phyloP scores from a whole-genome alignment of 2,329 filamentous ascomycete species.

The Fusarium dlaminii region DNA sequence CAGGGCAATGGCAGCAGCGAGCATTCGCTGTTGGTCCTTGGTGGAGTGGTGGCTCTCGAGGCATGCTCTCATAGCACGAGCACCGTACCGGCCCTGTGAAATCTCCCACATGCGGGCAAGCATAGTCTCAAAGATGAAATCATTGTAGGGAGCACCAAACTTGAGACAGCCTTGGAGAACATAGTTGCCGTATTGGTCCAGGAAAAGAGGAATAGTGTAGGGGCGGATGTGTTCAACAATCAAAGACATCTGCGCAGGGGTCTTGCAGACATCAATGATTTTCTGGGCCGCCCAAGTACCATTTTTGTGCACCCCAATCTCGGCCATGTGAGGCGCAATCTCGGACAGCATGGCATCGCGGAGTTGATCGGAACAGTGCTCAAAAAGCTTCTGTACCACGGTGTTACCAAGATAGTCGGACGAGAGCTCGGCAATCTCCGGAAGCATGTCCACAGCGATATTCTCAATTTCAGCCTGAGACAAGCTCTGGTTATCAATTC shows the following conservation, averaged over 20 bases:
- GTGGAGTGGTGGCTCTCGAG: constrained; percentile 94
- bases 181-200: constrained; percentile 99
- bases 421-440: constrained; percentile 92
- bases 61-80: constrained; percentile 95
- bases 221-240: constrained; percentile 86
- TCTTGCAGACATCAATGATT: constrained; percentile 96
- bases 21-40: constrained; percentile 94
- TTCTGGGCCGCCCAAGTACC: constrained; percentile 99
- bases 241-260: constrained; percentile 80
- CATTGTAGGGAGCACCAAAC: constrained; percentile 87
- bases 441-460: constrained; percentile 92
- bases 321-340: constrained; percentile 90
- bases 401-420: constrained; percentile 99
- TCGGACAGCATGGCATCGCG: constrained; percentile 91
- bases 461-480: constrained; percentile 89
- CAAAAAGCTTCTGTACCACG: constrained; percentile 98
- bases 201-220: constrained; percentile 89
- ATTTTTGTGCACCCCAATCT: constrained; percentile 99
- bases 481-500: constrained; percentile 94
- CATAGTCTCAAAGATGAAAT: constrained; percentile 99
- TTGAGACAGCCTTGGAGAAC: constrained; percentile 96
- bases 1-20: constrained; percentile 93
- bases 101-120: constrained; percentile 93
- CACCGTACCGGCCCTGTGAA: constrained; percentile 91
- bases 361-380: constrained; percentile 89